A percentile compares a stretch with the other conserved stretches of the same genome.
phyloP scores from a whole-genome alignment of 441 rosid species.

The Corymbia calophylla region DNA sequence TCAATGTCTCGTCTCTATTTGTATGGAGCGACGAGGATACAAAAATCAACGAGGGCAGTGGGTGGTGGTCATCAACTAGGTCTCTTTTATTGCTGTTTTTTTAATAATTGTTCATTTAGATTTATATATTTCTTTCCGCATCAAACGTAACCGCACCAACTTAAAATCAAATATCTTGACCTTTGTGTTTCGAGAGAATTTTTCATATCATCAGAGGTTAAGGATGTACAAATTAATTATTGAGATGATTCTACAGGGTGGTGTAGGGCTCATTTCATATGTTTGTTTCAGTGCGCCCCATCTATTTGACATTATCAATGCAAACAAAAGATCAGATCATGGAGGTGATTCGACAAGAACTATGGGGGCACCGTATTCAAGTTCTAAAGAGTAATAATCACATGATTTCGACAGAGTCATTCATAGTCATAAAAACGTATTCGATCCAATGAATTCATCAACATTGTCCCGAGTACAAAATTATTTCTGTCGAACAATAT shows the following conservation, averaged over 20 bases:
- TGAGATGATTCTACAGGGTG: background rate
- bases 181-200: background rate
- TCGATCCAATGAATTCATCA: background rate
- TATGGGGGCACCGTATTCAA: background rate
- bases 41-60: too few species aligned
- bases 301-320: background rate
- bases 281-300: background rate
- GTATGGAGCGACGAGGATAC: too few species aligned
- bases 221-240: background rate
- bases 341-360: background rate
- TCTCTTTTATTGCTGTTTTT: too few species aligned
- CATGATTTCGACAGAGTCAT: fast-evolving
- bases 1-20: too few species aligned
- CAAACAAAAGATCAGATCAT: background rate
- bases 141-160: background rate
- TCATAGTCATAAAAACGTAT: background rate
- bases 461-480: background rate
- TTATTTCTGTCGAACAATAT: background rate
- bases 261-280: background rate
- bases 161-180: background rate
- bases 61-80: background rate
- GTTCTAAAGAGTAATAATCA: background rate
- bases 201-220: background rate
- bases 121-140: background rate
- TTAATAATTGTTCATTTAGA: too few species aligned